A percentile compares a stretch with the other conserved stretches of the same genome.
phyloP scores from a whole-genome alignment of 495 filamentous ascomycete species.

The Aspergillus heteromorphus region DNA sequence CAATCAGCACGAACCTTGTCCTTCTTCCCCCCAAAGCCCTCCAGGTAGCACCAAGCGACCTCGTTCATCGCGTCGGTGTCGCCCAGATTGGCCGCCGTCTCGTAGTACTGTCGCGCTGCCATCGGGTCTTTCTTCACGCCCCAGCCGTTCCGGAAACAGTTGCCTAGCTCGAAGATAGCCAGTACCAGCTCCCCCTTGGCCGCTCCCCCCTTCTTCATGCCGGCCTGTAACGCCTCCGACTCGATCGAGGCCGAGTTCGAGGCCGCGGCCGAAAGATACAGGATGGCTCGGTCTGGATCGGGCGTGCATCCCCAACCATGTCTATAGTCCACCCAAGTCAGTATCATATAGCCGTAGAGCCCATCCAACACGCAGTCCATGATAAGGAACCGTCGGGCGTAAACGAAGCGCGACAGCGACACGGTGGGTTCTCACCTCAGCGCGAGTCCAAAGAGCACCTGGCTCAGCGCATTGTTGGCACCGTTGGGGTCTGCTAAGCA shows the following conservation, averaged over 20 bases:
- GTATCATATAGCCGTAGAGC: conserved; percentile 5
- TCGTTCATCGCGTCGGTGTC: conserved; percentile 99
- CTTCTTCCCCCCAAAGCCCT: conserved; percentile 92
- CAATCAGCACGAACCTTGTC: conserved; percentile 73
- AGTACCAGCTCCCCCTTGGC: conserved; percentile 98
- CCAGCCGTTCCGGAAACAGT: conserved; percentile 96
- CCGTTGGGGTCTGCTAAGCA: conserved; percentile 79
- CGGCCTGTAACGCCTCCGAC: conserved; percentile 71
- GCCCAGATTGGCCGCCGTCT: conserved; percentile 91
- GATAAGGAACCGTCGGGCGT: neutral
- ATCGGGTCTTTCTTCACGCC: conserved; percentile 82
- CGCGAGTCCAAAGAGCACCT: conserved; percentile 94
- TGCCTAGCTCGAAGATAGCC: conserved; percentile 88
- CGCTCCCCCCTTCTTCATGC: conserved; percentile 85
- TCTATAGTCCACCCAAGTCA: conserved; percentile 36
- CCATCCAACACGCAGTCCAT: neutral
- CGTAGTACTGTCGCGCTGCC: conserved; percentile 91
- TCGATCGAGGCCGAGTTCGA: conserved; percentile 85
- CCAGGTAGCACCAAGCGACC: conserved; percentile 89
- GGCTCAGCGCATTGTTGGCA: conserved; percentile 85
- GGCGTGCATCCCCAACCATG: conserved; percentile 89
- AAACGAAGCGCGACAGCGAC: neutral
- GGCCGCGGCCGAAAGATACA: conserved; percentile 83
- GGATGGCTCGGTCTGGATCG: conserved; percentile 67
- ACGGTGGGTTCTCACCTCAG: conserved; percentile 58